phyloP scores from a whole-genome alignment of 73 alveolate species.

The Tetrahymena malaccensis region DNA sequence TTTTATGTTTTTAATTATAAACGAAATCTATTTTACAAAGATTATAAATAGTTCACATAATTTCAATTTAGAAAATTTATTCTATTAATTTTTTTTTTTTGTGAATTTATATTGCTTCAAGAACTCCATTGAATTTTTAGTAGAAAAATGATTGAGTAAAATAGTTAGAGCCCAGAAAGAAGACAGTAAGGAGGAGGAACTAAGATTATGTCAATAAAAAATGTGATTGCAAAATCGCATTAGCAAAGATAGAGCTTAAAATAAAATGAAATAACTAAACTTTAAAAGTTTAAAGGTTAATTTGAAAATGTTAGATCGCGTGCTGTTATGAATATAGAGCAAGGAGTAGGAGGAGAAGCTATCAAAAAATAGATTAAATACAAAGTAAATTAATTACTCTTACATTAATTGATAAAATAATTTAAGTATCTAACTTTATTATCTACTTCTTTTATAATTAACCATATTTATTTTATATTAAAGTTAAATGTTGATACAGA shows the following conservation, averaged over 20 bases:
- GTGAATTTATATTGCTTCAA: neutral
- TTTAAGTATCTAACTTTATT: neutral
- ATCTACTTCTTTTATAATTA: too few relatives aligned
- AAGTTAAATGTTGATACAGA: neutral
- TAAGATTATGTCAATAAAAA: neutral
- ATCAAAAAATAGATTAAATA: neutral
- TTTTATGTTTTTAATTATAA: too few relatives aligned
- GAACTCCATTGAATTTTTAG: too few relatives aligned
- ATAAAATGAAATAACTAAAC: neutral
- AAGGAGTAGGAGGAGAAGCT: neutral
- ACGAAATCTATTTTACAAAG: too few relatives aligned
- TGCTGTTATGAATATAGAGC: neutral
- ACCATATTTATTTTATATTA: too few relatives aligned
- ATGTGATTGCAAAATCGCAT: neutral
- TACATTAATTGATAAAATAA: neutral
- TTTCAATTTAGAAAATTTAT: too few relatives aligned
- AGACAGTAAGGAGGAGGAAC: neutral
- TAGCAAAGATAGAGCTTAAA: neutral
- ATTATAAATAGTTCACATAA: too few relatives aligned
- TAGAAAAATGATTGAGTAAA: neutral
- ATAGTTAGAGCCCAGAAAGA: neutral
- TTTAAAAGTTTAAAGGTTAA: neutral
- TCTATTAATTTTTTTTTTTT: too few relatives aligned
- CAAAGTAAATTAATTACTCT: neutral
- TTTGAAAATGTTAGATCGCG: neutral